Percentiles rank a stretch among this genome's conserved stretches.
phyloP scores from a whole-genome alignment of 768 basidiomycete genomes.

The Trametes meyenii region DNA sequence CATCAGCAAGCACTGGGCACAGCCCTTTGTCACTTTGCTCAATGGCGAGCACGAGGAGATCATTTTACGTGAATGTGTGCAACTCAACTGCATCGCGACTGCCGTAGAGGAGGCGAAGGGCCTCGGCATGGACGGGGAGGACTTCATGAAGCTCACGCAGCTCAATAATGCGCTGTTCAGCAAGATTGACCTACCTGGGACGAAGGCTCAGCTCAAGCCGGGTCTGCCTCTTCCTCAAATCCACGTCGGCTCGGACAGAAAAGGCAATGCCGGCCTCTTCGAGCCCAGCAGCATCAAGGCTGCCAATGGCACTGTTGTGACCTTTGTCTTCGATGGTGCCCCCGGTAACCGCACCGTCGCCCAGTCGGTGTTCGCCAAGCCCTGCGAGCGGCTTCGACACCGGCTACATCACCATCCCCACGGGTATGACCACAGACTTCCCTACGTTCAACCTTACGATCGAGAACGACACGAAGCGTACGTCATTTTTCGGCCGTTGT shows the following conservation, averaged over 20 bases:
- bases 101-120: constrained; percentile 88
- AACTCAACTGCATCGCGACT: constrained; percentile 77
- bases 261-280: constrained; percentile 43
- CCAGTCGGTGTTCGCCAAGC: constrained; percentile 49
- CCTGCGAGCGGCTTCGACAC: constrained; percentile 61
- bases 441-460: constrained; percentile 56
- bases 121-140: constrained; percentile 83
- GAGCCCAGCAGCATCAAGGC: constrained; percentile 47
- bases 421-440: constrained; percentile 20
- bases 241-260: constrained; percentile 41
- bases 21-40: constrained; percentile 87
- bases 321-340: constrained; percentile 52
- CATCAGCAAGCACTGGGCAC: constrained; percentile 88
- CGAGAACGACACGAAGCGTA: constrained; percentile 48
- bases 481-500: constrained; percentile 28
- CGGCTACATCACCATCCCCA: constrained; percentile 50
- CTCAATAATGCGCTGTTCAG: constrained; percentile 88
- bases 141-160: constrained; percentile 81
- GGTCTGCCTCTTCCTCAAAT: no score
- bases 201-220: constrained; percentile 97
- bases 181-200: constrained; percentile 95
- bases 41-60: constrained; percentile 96
- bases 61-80: constrained; percentile 88
- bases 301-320: constrained; percentile 47
- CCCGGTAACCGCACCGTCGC: constrained; percentile 59